Evolutionary conservation across 768 basidiomycete genomes (phyloP).

Genomic region (Macrocybe gigantea): DNA sequence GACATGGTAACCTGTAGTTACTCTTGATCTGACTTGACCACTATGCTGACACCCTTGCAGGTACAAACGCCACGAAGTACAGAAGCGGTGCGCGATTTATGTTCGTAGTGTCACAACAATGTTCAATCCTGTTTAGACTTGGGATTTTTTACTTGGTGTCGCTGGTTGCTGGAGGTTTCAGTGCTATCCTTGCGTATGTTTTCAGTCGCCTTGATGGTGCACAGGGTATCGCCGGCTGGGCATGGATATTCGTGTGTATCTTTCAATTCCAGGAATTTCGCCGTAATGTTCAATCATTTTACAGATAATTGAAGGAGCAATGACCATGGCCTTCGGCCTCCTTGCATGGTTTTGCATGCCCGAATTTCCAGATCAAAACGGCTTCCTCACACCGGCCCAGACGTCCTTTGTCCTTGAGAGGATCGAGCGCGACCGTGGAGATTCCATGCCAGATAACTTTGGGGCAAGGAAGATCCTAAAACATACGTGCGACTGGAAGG

Average conservation of each 20-base stretch:
- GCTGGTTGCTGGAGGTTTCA: constrained; percentile 38
- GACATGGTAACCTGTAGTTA: constrained; percentile 31
- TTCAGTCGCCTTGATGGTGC: constrained; percentile 35
- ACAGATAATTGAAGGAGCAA: constrained; percentile 43
- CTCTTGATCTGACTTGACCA: not conserved
- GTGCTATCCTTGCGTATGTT: constrained; percentile 40
- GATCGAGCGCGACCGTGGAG: constrained; percentile 44
- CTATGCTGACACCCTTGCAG: constrained; percentile 15
- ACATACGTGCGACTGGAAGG: constrained; percentile 41
- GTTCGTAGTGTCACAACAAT: not conserved
- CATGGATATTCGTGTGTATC: constrained; percentile 45
- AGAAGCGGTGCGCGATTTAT: constrained; percentile 31
- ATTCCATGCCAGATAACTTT: constrained; percentile 39
- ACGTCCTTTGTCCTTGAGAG: constrained; percentile 36
- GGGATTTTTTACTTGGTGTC: constrained; percentile 43
- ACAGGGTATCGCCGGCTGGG: constrained; percentile 39
- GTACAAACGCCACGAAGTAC: constrained; percentile 48
- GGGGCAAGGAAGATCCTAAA: constrained; percentile 26
- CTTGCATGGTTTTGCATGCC: constrained; percentile 39
- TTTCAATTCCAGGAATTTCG: not conserved
- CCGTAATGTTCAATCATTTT: constrained; percentile 2
- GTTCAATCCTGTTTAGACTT: constrained; percentile 21
- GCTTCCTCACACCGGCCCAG: constrained; percentile 34
- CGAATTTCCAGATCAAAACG: constrained; percentile 44
- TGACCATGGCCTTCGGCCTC: constrained; percentile 39